Percentiles rank a stretch among this genome's conserved stretches.
These are phyloP conservation scores for Phytophthora kernoviae DNA, from an alignment of 352 stramenopile genomes.

Conservation along the genomic window DNA sequence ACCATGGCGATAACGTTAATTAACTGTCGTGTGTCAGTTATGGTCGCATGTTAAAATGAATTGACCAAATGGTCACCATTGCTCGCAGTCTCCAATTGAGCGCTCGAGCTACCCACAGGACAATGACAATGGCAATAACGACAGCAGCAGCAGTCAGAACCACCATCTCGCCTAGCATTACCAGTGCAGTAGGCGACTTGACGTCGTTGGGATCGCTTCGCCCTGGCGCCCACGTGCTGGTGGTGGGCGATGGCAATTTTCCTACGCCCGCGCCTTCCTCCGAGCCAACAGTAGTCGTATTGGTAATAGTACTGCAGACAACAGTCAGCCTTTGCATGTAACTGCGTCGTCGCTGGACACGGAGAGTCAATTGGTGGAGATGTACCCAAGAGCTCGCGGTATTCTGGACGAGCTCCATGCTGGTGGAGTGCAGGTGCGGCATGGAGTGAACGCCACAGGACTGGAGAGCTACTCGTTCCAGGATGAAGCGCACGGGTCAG, in stretches of 20 bases:
- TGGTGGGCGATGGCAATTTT: slow-evolving; percentile 88
- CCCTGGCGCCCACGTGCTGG: slow-evolving; percentile 47
- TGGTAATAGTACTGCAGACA: slow-evolving; percentile 7
- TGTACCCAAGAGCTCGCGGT: slow-evolving; percentile 67
- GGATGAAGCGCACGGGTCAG: background rate
- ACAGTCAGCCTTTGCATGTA: slow-evolving; percentile 24
- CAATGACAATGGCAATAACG: slow-evolving; percentile 7
- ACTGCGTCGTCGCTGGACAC: slow-evolving; percentile 78
- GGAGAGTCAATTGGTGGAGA: slow-evolving; percentile 60
- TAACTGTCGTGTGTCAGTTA: no score
- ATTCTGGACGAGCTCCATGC: slow-evolving; percentile 62
- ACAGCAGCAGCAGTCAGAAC: slow-evolving; percentile 3
- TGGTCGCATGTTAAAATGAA: no score
- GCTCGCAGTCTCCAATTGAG: slow-evolving; percentile 2
- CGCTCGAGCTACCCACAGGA: slow-evolving; percentile 6
- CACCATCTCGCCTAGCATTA: background rate
- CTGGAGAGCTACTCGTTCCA: slow-evolving; percentile 49
- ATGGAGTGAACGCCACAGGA: slow-evolving; percentile 75
- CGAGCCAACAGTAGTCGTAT: slow-evolving; percentile 45
- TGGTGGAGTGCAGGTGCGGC: slow-evolving; percentile 58
- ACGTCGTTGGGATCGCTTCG: slow-evolving; percentile 51
- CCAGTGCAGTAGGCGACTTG: slow-evolving; percentile 44
- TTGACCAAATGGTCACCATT: background rate
- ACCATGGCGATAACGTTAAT: no score
- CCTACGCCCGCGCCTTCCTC: slow-evolving; percentile 76